Evolutionary conservation across 2,329 filamentous ascomycete species (phyloP).

Genomic region (Fusarium marasasianum): DNA sequence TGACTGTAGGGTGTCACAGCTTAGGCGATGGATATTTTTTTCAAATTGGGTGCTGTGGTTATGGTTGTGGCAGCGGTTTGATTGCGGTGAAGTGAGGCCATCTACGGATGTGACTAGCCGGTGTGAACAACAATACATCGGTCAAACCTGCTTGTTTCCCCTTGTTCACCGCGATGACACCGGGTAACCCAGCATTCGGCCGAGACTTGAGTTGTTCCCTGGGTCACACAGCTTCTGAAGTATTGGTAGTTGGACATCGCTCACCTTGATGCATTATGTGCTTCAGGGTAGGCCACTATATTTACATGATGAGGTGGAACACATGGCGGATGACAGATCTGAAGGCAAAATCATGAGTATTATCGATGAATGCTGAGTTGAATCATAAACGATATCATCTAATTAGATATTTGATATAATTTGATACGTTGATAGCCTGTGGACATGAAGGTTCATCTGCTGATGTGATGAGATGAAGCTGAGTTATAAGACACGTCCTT

Average conservation of each 20-base stretch:
- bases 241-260: neutral
- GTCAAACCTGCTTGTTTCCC: neutral
- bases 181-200: neutral
- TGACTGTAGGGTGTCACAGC: neutral
- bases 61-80: neutral
- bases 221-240: neutral
- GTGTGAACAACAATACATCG: slow-evolving; percentile 10
- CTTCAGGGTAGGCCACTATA: slow-evolving; percentile 2
- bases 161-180: neutral
- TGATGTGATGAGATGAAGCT: neutral
- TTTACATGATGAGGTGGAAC: neutral
- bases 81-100: slow-evolving; percentile 30
- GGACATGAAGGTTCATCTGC: neutral
- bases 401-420: too few relatives aligned
- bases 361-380: neutral
- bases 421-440: neutral
- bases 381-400: too few relatives aligned
- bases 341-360: too few relatives aligned
- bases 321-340: too few relatives aligned
- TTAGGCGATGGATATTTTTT: neutral
- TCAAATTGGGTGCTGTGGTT: neutral
- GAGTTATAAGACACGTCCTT: accelerated
- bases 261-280: neutral
- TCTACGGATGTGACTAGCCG: slow-evolving; percentile 16
- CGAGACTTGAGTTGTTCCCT: neutral